A percentile compares a stretch with the other conserved stretches of the same genome.
Evolutionary conservation across 1,284 basidiomycete genomes (phyloP).

Genomic region (Rhodotorula glutinis): DNA sequence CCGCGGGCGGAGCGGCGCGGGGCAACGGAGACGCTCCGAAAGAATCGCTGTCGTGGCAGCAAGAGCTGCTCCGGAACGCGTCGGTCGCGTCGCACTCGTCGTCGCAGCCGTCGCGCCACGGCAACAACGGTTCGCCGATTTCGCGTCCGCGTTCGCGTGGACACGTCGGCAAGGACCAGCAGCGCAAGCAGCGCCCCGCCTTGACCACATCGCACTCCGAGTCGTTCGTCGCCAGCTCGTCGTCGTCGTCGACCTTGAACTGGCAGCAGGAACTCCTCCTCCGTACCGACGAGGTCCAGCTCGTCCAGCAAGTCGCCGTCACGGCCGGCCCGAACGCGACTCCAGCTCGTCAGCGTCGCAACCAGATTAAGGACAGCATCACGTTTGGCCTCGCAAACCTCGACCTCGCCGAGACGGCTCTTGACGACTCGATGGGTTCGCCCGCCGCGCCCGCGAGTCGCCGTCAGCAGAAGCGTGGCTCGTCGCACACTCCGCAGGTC

Average conservation of each 20-base stretch:
- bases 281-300: slow-evolving; percentile 7
- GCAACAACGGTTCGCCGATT: slow-evolving; percentile 4
- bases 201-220: slow-evolving; percentile 17
- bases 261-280: slow-evolving; percentile 38
- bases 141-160: slow-evolving; percentile 9
- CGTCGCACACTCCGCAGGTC: background rate
- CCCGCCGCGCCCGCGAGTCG: background rate
- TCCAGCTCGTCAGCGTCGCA: slow-evolving; percentile 25
- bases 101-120: background rate
- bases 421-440: background rate
- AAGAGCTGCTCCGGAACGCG: slow-evolving; percentile 27
- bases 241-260: slow-evolving; percentile 13
- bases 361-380: slow-evolving; percentile 26
- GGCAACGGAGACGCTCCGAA: background rate
- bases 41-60: slow-evolving; percentile 35
- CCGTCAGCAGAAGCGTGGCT: background rate
- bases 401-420: slow-evolving; percentile 3
- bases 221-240: background rate
- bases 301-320: slow-evolving; percentile 5
- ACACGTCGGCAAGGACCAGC: background rate
- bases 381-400: slow-evolving; percentile 32
- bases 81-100: background rate
- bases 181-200: slow-evolving; percentile 14
- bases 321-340: slow-evolving; percentile 5
- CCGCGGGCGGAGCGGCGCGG: background rate